These are phyloP conservation scores for Solanum tarapatanum DNA, from an alignment of 257 asterid species.

Conservation along the genomic window DNA sequence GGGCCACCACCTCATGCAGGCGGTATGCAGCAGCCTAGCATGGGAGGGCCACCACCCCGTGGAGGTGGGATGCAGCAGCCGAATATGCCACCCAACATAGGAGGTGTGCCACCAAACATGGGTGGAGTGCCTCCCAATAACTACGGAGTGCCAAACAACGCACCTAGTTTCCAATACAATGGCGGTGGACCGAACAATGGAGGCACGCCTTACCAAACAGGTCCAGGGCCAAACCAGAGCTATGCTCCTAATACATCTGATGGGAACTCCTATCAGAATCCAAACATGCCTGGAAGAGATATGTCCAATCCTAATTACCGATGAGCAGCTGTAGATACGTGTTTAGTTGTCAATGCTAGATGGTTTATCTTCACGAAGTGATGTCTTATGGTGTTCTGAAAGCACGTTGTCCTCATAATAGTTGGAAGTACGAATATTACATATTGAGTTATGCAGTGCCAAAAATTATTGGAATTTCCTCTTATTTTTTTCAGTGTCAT, in stretches of 20 bases:
- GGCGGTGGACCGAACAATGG: constrained; percentile 21
- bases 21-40: background rate
- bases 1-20: constrained; percentile 6
- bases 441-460: background rate
- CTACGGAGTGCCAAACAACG: background rate
- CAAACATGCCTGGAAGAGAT: constrained; percentile 42
- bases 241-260: constrained; percentile 12
- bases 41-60: constrained; percentile 8
- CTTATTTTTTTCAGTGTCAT: background rate
- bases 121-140: constrained; percentile 15
- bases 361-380: background rate
- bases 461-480: background rate
- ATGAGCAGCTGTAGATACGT: constrained; percentile 14
- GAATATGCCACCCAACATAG: constrained; percentile 1
- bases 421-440: background rate
- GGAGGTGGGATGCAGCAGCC: constrained; percentile 21
- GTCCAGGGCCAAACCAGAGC: constrained; percentile 25
- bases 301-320: constrained; percentile 17
- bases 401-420: background rate
- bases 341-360: background rate
- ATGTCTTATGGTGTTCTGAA: background rate
- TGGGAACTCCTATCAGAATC: constrained; percentile 17
- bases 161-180: constrained; percentile 8
- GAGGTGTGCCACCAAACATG: background rate
- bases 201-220: constrained; percentile 16